A percentile compares a stretch with the other conserved stretches of the same genome.
Evolutionary conservation across 1,139 yeast species (phyloP).

Genomic region (Debaryomycetaceae sp.): DNA sequence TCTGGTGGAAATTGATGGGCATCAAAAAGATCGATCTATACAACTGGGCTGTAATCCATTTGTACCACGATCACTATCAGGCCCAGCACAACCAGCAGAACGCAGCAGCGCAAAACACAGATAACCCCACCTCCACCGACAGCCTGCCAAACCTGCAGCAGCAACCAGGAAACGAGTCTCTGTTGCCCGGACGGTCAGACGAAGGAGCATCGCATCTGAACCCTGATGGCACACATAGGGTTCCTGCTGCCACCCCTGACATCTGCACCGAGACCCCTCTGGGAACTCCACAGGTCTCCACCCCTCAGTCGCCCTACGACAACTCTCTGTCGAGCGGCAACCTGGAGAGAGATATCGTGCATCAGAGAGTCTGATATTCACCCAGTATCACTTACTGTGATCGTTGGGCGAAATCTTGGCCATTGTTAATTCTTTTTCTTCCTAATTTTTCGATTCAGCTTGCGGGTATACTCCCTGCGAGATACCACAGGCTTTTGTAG

Average conservation of each 20-base stretch:
- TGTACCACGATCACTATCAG: conserved; percentile 16
- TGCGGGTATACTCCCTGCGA: too few species aligned
- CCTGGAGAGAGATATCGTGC: conserved; percentile 19
- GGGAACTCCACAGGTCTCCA: too few species aligned
- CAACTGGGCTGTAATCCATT: conserved; percentile 48
- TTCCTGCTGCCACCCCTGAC: too few species aligned
- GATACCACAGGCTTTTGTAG: too few species aligned
- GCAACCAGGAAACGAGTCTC: too few species aligned
- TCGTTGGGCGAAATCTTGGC: too few species aligned
- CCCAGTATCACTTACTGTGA: not conserved
- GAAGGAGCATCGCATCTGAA: too few species aligned
- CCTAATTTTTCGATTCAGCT: not conserved
- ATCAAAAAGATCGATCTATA: conserved; percentile 43
- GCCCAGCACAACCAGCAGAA: not conserved
- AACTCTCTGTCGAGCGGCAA: not conserved
- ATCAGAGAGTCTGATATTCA: conserved; percentile 22
- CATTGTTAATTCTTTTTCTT: not conserved
- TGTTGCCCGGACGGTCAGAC: too few species aligned
- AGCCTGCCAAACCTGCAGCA: too few species aligned
- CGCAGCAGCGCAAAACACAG: not conserved
- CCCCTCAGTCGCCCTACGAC: not conserved
- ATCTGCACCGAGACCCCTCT: too few species aligned
- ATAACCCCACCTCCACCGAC: too few species aligned
- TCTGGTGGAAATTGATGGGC: conserved; percentile 58
- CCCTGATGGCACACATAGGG: too few species aligned